These are phyloP conservation scores for Metschnikowia peoriensis DNA, from an alignment of 805 yeast genomes.

Conservation along the genomic window DNA sequence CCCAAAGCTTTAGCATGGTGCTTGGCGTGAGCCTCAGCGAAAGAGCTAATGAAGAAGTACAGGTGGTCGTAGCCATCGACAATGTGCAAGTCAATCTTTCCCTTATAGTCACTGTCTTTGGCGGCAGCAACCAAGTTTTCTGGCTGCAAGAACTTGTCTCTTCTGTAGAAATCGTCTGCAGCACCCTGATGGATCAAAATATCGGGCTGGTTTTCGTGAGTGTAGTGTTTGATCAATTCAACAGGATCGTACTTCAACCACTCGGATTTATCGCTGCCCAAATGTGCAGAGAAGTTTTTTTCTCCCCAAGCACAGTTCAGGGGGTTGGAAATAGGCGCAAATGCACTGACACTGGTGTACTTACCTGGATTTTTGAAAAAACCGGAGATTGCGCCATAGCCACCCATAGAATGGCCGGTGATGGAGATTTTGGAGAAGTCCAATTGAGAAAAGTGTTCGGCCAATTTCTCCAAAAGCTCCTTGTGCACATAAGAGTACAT, in stretches of 20 bases:
- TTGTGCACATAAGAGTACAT: conserved; percentile 83
- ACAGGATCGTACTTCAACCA: conserved; percentile 90
- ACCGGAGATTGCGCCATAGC: conserved; percentile 81
- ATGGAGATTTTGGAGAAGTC: conserved; percentile 69
- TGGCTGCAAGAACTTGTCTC: conserved; percentile 67
- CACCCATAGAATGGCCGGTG: conserved; percentile 99
- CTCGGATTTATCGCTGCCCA: conserved; percentile 56
- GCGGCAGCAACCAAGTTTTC: conserved; percentile 65
- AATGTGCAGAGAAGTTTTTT: conserved; percentile 76
- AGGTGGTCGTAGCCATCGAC: conserved; percentile 91
- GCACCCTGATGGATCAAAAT: conserved; percentile 84
- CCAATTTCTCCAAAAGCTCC: conserved; percentile 62
- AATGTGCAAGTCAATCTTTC: conserved; percentile 54
- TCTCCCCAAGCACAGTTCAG: conserved; percentile 79
- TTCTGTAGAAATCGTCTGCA: conserved; percentile 67
- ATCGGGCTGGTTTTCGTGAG: conserved; percentile 49
- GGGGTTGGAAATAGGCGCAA: conserved; percentile 89
- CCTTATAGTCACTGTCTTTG: conserved; percentile 55
- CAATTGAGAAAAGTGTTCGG: conserved; percentile 42
- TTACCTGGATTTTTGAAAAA: conserved; percentile 64
- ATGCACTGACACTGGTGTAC: conserved; percentile 82
- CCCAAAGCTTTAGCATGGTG: conserved; percentile 76
- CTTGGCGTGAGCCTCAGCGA: conserved; percentile 77
- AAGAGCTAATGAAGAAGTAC: conserved; percentile 79
- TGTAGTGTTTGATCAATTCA: conserved; percentile 57